These are phyloP conservation scores for Microbotryum silenes-acaulis DNA, from an alignment of 1,284 basidiomycete species.

Conservation along the genomic window DNA sequence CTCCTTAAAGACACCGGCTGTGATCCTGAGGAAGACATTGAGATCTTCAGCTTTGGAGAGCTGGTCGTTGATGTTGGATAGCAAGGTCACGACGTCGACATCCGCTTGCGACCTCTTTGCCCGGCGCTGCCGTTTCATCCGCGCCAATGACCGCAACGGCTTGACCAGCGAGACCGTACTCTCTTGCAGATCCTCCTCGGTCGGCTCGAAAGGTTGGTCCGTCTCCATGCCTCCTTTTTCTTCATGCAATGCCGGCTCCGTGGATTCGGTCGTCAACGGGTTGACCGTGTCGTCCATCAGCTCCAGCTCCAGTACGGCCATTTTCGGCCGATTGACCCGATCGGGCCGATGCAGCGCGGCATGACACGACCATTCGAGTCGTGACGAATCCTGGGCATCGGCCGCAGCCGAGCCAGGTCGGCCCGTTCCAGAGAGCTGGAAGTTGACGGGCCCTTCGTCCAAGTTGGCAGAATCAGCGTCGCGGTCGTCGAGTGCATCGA, in stretches of 20 bases:
- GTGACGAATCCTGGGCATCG: slow-evolving; percentile 10
- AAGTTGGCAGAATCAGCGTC: slow-evolving; percentile 20
- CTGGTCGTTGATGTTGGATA: slow-evolving; percentile 79
- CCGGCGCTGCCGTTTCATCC: slow-evolving; percentile 35
- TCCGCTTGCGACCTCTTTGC: slow-evolving; percentile 7
- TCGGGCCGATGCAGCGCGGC: slow-evolving; percentile 65
- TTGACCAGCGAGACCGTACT: slow-evolving; percentile 66
- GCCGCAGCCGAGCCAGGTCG: slow-evolving; percentile 25
- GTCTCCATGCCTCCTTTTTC: slow-evolving; percentile 9
- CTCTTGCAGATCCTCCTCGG: slow-evolving; percentile 53
- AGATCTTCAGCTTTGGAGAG: slow-evolving; percentile 62
- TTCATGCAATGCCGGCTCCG: slow-evolving; percentile 1
- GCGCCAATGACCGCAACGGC: slow-evolving; percentile 64
- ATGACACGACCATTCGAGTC: slow-evolving; percentile 70
- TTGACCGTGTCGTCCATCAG: slow-evolving; percentile 65
- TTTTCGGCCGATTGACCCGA: slow-evolving; percentile 36
- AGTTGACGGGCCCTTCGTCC: slow-evolving; percentile 38
- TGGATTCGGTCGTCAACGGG: slow-evolving; percentile 47
- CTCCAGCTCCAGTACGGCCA: slow-evolving; percentile 75
- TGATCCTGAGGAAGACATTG: slow-evolving; percentile 63
- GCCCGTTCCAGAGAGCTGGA: slow-evolving; percentile 32
- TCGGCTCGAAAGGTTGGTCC: slow-evolving; percentile 18
- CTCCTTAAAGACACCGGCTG: slow-evolving; percentile 73
- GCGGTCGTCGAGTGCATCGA: slow-evolving; percentile 31
- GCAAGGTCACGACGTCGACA: slow-evolving; percentile 72